Conservation (phyloP, 305 asterid species). For the Fraxinus nigra region DNA sequence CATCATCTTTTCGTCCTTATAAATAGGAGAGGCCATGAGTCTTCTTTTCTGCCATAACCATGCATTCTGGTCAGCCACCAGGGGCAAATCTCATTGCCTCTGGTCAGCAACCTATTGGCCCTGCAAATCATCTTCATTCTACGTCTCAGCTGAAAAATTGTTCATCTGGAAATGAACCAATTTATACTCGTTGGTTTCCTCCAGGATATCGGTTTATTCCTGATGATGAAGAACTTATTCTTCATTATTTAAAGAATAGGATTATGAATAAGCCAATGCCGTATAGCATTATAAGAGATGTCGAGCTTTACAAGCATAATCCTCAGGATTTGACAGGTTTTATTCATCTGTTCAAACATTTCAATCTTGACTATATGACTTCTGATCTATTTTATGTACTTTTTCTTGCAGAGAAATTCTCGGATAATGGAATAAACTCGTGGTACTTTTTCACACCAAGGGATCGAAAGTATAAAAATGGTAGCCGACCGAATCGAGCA, state of each 20-base stretch:
- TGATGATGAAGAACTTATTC: constrained; percentile 28
- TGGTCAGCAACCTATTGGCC: neutral
- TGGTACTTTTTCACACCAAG: constrained; percentile 43
- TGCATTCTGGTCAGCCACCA: neutral
- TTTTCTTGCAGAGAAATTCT: neutral
- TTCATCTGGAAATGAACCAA: neutral
- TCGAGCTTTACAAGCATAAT: constrained; percentile 21
- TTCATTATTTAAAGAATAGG: constrained; percentile 26
- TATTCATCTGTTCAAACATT: neutral
- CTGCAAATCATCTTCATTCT: neutral
- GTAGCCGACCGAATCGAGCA: constrained; percentile 35
- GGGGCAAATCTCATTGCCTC: neutral
- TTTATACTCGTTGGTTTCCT: constrained; percentile 7
- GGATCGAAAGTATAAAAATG: constrained; percentile 32
- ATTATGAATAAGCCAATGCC: constrained; percentile 18
- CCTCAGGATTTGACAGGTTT: constrained; percentile 29
- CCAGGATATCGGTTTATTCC: constrained; percentile 36
- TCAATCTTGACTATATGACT: neutral
- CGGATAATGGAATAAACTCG: constrained; percentile 11
- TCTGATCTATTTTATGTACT: neutral
- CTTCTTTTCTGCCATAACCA: neutral
- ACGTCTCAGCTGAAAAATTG: neutral
- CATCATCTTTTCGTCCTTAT: neutral
- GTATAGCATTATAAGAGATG: constrained; percentile 15
- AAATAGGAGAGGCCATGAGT: neutral